Base-by-base conservation (phyloP, 768 basidiomycete species). In the Hemileccinum impolitum region DNA sequence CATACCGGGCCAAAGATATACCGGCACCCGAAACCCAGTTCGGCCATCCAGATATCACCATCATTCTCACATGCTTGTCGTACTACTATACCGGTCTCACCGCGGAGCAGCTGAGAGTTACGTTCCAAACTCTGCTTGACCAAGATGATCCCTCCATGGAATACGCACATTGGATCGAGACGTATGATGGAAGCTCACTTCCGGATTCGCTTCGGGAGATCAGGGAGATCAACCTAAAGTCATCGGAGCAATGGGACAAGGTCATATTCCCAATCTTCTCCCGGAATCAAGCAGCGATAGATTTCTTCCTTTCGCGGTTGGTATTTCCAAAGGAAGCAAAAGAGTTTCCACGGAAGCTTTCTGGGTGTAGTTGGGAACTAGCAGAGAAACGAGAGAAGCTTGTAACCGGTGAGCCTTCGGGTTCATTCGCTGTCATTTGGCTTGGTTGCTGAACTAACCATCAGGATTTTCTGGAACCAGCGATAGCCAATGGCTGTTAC, bases 1-100 rank as follows among this genome's bases (percentile, higher is more conserved):
- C 71, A 0, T 71, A 70, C 19, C 63, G 65, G 1, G 70, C 69
- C 0, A 70, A 66, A 47, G 71, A 72, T n/a, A 39, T 59, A 2
- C 69, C 69, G 0, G 53, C 67, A 14, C 25, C 51, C 6, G 51
- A 58, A 31, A 62, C 69, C 1, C 64, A 71, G 25, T 72, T 71
- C 15, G 64, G 63, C 13, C 71, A 72, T 34, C 70, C 70, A 12
- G 71, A 71, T 17, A 51, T 71, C 15, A 53, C 56, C 13, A 57
- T 70, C 41, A 32, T 53, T 2, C 61, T 70, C 13, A 71, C 67
- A 0, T 68, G 56, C 31, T 10, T 38, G 11, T 38, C 37, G 4
- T 38, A 38, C 4, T 38, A 38, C 2, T 21, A 38, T 13, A 1
- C 14, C 0, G 53, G 53, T 1, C 53, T 54, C 10, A 45, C 1